These are phyloP conservation scores for Nicotiana rustica DNA, from an alignment of 305 asterid species.

Conservation along the genomic window DNA sequence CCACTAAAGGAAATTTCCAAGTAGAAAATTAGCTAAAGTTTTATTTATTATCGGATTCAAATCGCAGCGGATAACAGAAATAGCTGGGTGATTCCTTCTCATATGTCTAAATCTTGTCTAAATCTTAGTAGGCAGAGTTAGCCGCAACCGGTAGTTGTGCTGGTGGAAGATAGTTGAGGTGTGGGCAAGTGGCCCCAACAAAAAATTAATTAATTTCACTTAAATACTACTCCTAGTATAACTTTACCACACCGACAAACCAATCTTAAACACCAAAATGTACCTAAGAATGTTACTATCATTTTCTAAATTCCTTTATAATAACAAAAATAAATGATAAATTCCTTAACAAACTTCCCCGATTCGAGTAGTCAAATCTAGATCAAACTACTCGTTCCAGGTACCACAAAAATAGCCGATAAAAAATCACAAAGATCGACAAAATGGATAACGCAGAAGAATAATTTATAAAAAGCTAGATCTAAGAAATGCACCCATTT, in stretches of 20 bases:
- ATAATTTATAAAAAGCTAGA: slow-evolving; percentile 53
- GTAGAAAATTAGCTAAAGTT: background rate
- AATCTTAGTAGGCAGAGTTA: background rate
- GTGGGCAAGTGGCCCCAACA: no score
- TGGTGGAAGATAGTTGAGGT: background rate
- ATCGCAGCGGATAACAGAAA: no score
- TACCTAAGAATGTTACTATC: background rate
- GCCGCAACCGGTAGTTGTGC: no score
- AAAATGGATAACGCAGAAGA: background rate
- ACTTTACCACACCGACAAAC: slow-evolving; percentile 29
- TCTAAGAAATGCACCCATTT: slow-evolving; percentile 39
- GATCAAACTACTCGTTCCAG: slow-evolving; percentile 31
- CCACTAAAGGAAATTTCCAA: background rate
- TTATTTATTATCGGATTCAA: no score
- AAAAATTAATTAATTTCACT: background rate
- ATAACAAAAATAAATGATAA: background rate
- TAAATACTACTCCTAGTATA: background rate
- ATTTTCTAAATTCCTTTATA: background rate
- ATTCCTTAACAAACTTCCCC: background rate
- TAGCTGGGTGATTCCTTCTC: background rate
- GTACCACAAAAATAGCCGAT: slow-evolving; percentile 30
- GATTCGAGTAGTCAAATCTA: slow-evolving; percentile 27
- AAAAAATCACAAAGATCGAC: background rate
- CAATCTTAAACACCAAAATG: slow-evolving; percentile 8
- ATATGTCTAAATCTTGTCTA: background rate